phyloP scores from a whole-genome alignment of 2,329 filamentous ascomycete genomes.

The Trichoderma sp. region DNA sequence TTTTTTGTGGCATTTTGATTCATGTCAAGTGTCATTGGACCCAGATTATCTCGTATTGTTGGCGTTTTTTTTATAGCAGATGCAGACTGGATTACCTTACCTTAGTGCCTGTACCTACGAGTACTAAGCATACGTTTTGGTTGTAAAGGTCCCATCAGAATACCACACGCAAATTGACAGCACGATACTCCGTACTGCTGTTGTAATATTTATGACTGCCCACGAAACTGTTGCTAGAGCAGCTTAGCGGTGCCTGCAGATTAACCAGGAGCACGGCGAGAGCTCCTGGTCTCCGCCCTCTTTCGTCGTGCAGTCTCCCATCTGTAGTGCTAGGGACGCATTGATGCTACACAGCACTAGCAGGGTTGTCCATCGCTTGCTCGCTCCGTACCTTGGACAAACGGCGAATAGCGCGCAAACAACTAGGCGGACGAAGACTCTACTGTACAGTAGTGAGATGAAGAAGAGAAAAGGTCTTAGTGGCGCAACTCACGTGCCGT shows the following conservation, averaged over 20 bases:
- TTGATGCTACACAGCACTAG: constrained; percentile 14
- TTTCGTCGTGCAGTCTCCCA: constrained; percentile 11
- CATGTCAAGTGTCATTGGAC: background rate
- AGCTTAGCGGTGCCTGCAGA: background rate
- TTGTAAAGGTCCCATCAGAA: background rate
- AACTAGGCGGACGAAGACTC: background rate
- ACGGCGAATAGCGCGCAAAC: background rate
- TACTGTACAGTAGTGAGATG: background rate
- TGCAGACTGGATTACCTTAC: too few relatives aligned
- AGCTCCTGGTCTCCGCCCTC: constrained; percentile 13
- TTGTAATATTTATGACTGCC: background rate
- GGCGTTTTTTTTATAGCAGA: too few relatives aligned
- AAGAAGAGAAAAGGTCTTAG: background rate
- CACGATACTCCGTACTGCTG: background rate
- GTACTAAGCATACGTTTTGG: too few relatives aligned
- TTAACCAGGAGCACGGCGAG: constrained; percentile 1
- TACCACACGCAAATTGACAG: background rate
- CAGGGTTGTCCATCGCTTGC: constrained; percentile 1
- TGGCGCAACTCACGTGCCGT: background rate
- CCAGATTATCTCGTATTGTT: background rate
- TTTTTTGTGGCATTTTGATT: background rate
- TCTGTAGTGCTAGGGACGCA: constrained; percentile 4
- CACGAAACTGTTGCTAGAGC: background rate
- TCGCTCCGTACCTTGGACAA: background rate
- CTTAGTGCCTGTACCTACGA: too few relatives aligned